Evolutionary conservation across 805 yeast genomes (phyloP), one percentile per base, ranked within the genome.

Genomic region (Schwanniomyces polymorphus): DNA sequence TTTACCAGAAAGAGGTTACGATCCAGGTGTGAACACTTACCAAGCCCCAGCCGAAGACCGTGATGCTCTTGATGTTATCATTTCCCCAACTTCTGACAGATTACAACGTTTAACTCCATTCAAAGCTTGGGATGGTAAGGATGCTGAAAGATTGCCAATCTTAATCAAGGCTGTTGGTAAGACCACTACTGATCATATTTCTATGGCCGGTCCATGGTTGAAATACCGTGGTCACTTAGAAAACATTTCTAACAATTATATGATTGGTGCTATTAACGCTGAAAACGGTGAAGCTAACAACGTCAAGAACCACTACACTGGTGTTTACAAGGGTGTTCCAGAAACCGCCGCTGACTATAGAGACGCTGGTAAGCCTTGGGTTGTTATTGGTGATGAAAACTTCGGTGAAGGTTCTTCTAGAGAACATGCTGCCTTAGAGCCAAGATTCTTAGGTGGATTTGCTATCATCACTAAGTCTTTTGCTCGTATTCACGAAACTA

Each of bases 131-230:
- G 86, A 92, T 70, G 97, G 97, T 72, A 87, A 90, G 81, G 98
- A 92, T 69, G 90, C 95, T 63, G 68, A 72, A 58, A 79, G 80
- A 68, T 77, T 92, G 81, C 97, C 97, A 75, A 92, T 92, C 63
- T 85, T 92, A 77, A 89, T 92, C 76, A 92, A 94, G 80, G 88
- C 97, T 59, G 79, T 86, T 54, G 98, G 97, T 79, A 92, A 92
- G 84, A 91, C 97, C 72, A 92, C 99, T 64, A 92, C 99, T 62
- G 99, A 92, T 80, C 99, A 92, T 79, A 92, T 92, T 66, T 92
- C 98, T 65, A 91, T 90, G 96, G 99, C 99, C 68, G 99, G 99
- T 78, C 97, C 98, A 69, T 92, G 99, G 99, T 88, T 92, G 83
- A 92, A 92, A 81, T 92, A 92, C 92, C 89, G 97, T 82, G 99